phyloP scores from a whole-genome alignment of 805 yeast species.

The Starmerella apis region DNA sequence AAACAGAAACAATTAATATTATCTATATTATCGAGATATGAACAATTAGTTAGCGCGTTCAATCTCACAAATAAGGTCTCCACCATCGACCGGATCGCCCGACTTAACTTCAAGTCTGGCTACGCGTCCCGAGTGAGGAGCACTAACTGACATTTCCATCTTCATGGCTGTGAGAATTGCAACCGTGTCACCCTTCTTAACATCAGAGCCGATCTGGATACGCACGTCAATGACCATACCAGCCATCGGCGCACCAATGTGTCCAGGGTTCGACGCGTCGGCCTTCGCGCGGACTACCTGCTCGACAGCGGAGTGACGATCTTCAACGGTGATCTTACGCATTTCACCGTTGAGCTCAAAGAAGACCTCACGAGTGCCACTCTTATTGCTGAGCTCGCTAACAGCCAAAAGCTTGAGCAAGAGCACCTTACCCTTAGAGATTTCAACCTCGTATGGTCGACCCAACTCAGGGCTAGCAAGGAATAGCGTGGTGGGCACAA shows the following conservation, averaged over 20 bases:
- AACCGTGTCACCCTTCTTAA: slow-evolving; percentile 91
- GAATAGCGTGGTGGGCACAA: slow-evolving; percentile 86
- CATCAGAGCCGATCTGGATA: slow-evolving; percentile 75
- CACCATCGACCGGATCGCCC: slow-evolving; percentile 93
- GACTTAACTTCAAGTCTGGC: slow-evolving; percentile 68
- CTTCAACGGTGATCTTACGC: slow-evolving; percentile 88
- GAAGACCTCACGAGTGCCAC: slow-evolving; percentile 92
- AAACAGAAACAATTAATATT: no score
- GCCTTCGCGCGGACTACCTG: slow-evolving; percentile 84
- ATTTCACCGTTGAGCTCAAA: slow-evolving; percentile 97
- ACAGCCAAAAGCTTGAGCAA: slow-evolving; percentile 86
- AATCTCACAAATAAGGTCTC: slow-evolving; percentile 67
- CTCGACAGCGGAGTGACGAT: slow-evolving; percentile 77
- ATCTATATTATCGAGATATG: no score
- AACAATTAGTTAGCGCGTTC: slow-evolving; percentile 22
- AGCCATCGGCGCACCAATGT: slow-evolving; percentile 98
- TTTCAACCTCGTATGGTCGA: slow-evolving; percentile 79
- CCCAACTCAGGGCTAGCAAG: slow-evolving; percentile 76
- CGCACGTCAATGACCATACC: slow-evolving; percentile 95
- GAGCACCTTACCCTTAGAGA: slow-evolving; percentile 89
- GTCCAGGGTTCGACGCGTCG: slow-evolving; percentile 72
- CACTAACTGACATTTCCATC: slow-evolving; percentile 98
- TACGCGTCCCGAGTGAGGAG: slow-evolving; percentile 79
- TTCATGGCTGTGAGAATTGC: slow-evolving; percentile 96
- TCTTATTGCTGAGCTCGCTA: slow-evolving; percentile 73